Base-by-base conservation (phyloP, 2,329 filamentous ascomycete genomes). In the Curvularia sp. region DNA sequence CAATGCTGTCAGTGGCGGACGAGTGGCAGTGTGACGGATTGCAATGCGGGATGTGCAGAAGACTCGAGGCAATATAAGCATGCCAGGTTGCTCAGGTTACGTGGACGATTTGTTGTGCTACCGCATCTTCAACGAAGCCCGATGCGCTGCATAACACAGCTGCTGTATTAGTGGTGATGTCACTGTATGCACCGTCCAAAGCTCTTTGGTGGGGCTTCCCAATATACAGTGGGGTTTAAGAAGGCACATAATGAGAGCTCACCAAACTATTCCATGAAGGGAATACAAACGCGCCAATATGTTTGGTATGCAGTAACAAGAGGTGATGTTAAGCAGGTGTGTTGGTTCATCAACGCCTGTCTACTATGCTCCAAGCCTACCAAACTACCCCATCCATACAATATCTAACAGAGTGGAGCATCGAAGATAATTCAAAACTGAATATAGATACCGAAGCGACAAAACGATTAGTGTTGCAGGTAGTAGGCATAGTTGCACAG, bases 101-200 rank as follows among this genome's bases (percentile, higher is more conserved):
- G 20, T 28, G 15, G 38, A 31, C 15, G 44, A 13, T 22, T 4
- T 4, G 6, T 28, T 9, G 30, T 22, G 31, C 28, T 24, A 55
- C 30, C 15, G 22, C 49, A 13, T 48, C 26, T 57, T 31, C 20
- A 26, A 18, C n/a, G 56, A 20, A 38, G 54, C 48, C 46, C 22
- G 31, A 41, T 12, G 46, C 22, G 53, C 38, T 50, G 47, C 46
- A 58, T 53, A 48, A 47, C 31, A 43, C 48, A 54, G 58, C 22
- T 31, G 50, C 47, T 43, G 47, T 49, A 50, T 55, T 41, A 65
- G 62, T 65, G 52, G 63, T 65, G 63, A 65, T 65, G 63, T 63
- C 63, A 65, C 63, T 31, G 49, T 44, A 26, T 61, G 52, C 57
- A 63, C 18, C 35, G 52, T 48, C 30, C 26, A 46, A 43, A 49